These are phyloP conservation scores for Coemansia sp. DNA, from an alignment of 192 early-diverging fungal species.

Conservation along the genomic window DNA sequence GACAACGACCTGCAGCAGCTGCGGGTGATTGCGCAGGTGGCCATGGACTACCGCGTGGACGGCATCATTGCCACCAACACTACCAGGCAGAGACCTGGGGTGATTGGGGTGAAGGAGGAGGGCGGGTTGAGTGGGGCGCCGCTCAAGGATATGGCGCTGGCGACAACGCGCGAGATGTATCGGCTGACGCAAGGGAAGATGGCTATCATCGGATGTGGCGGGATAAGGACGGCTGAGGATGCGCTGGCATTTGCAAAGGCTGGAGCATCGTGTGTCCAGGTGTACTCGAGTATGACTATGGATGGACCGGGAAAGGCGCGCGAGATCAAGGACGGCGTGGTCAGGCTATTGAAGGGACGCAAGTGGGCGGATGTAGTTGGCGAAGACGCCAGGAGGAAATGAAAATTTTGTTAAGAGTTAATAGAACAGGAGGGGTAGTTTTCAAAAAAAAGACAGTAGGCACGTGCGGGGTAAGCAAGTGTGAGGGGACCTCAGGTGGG, in stretches of 20 bases:
- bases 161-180: conserved; percentile 74
- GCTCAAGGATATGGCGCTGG: conserved; percentile 72
- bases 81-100: conserved; percentile 71
- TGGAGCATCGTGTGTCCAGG: conserved; percentile 80
- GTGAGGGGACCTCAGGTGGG: background rate
- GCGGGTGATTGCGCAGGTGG: conserved; percentile 77
- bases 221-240: conserved; percentile 75
- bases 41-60: conserved; percentile 71
- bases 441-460: too few relatives aligned
- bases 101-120: conserved; percentile 60
- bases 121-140: conserved; percentile 87
- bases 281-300: conserved; percentile 78
- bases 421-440: background rate
- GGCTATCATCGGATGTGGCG: conserved; percentile 89
- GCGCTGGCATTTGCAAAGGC: conserved; percentile 80
- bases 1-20: conserved; percentile 77
- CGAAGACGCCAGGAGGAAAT: conserved; percentile 34
- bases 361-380: conserved; percentile 69
- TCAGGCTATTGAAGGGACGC: conserved; percentile 68
- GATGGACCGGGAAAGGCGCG: conserved; percentile 79
- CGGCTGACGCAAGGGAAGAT: conserved; percentile 71
- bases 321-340: conserved; percentile 77
- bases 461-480: too few relatives aligned
- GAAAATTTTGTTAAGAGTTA: background rate
- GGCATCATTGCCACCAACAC: conserved; percentile 92